These are phyloP conservation scores for Staphylotrichum tortipilum DNA, from an alignment of 495 filamentous ascomycete genomes.

Conservation along the genomic window DNA sequence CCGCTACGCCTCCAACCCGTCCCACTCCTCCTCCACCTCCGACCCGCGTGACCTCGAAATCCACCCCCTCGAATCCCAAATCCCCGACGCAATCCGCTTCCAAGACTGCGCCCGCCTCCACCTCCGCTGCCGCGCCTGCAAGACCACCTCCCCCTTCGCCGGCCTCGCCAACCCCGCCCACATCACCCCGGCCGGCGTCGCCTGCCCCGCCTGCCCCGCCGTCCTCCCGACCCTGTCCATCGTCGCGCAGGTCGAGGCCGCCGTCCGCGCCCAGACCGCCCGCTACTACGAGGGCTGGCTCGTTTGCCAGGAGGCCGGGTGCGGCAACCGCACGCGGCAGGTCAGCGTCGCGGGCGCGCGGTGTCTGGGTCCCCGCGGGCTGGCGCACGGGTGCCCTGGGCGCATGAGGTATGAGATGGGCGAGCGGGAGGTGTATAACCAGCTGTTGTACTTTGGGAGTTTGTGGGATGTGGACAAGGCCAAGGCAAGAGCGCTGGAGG, in stretches of 20 bases:
- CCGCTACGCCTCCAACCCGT: constrained; percentile 57
- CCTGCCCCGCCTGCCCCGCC: constrained; percentile 53
- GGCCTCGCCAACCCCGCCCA: constrained; percentile 53
- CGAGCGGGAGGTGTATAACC: constrained; percentile 90
- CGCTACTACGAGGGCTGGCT: constrained; percentile 91
- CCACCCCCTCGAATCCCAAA: constrained; percentile 84
- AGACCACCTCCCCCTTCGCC: constrained; percentile 59
- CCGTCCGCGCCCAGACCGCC: constrained; percentile 66
- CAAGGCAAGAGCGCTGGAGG: constrained; percentile 33
- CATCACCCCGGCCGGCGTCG: constrained; percentile 62
- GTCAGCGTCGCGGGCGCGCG: constrained; percentile 86
- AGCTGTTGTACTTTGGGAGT: constrained; percentile 77
- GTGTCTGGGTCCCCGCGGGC: constrained; percentile 77
- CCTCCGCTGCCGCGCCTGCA: constrained; percentile 76
- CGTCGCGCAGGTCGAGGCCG: constrained; percentile 76
- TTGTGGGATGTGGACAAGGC: constrained; percentile 89
- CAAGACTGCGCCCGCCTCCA: constrained; percentile 62
- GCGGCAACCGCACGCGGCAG: constrained; percentile 80
- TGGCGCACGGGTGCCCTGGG: constrained; percentile 74
- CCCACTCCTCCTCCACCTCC: constrained; percentile 4
- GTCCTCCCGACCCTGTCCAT: constrained; percentile 62
- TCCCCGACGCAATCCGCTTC: constrained; percentile 81
- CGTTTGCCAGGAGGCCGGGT: constrained; percentile 77
- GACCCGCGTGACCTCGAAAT: constrained; percentile 60
- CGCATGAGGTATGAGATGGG: constrained; percentile 78